A percentile compares a stretch with the other conserved stretches of the same genome.
Conservation (phyloP, 495 filamentous ascomycete genomes). For the Zalerion maritima region DNA sequence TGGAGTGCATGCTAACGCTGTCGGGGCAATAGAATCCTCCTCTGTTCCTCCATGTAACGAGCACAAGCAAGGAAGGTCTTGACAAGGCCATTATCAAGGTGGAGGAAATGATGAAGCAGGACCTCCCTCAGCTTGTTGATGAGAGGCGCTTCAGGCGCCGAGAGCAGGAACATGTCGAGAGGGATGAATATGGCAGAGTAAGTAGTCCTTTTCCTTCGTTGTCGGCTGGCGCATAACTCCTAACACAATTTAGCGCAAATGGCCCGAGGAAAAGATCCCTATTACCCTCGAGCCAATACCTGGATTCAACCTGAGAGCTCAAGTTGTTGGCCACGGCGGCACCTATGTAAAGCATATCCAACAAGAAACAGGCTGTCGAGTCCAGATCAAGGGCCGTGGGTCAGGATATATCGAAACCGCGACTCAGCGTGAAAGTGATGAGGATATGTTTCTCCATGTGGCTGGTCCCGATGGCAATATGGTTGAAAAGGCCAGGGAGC, state of each 20-base stretch:
- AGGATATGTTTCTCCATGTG: slow-evolving; percentile 89
- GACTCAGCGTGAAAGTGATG: slow-evolving; percentile 77
- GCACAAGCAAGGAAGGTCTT: slow-evolving; percentile 79
- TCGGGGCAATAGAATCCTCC: slow-evolving; percentile 84
- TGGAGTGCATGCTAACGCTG: slow-evolving; percentile 5
- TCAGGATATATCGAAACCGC: slow-evolving; percentile 84
- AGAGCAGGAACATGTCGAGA: slow-evolving; percentile 79
- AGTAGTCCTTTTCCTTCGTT: slow-evolving; percentile 13
- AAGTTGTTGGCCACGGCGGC: slow-evolving; percentile 87
- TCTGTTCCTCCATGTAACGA: slow-evolving; percentile 88
- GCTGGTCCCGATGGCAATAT: slow-evolving; percentile 76
- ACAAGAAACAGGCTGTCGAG: slow-evolving; percentile 80
- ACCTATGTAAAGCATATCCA: slow-evolving; percentile 96
- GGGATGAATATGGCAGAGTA: slow-evolving; percentile 88
- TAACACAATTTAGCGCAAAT: slow-evolving; percentile 64
- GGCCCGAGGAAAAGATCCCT: slow-evolving; percentile 90
- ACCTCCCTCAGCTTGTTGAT: slow-evolving; percentile 87
- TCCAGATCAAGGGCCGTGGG: slow-evolving; percentile 95
- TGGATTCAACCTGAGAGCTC: slow-evolving; percentile 92
- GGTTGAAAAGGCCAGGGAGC: slow-evolving; percentile 73
- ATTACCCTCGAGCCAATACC: slow-evolving; percentile 80
- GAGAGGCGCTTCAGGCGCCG: slow-evolving; percentile 84
- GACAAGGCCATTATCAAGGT: slow-evolving; percentile 76
- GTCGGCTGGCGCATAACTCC: slow-evolving; percentile 13
- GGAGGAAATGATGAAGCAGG: slow-evolving; percentile 89